Base-by-base conservation (phyloP, 2,329 filamentous ascomycete species). In the Ophiostoma himal-ulmi region DNA sequence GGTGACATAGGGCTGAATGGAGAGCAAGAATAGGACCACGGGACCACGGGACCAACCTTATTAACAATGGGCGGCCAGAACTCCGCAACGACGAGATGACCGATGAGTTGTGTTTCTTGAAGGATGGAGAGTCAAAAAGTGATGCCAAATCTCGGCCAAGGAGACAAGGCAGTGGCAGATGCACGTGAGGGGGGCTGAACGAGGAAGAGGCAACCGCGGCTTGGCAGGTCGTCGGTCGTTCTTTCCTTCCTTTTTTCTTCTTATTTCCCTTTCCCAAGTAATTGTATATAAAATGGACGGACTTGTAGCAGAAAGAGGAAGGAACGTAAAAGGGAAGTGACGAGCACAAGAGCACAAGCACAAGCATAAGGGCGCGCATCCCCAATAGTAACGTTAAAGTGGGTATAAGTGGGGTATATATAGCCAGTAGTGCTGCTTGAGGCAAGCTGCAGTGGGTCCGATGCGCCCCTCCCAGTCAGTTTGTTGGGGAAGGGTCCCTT, bases 401-500 rank as follows among this genome's bases (percentile, higher is more conserved):
- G 52, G 52, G 26, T 57, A 10, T 57, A 10, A 57, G 17, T 11
- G 17, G 60, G 8, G 14, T 22, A 14, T 1, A 6, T 11, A 1
- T 17, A 10, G 36, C 62, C 62, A 65, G 41, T 65, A 10, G n/a
- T 39, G n/a, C 13, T 13, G 11, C 60, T 36, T 34, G 22, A 22
- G 1, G 36, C 11, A 20, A 65, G 62, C 62, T 65, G 36, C 68
- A 54, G 69, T 71, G 70, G 70, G 57, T 60, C 20, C 1, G 41
- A 37, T 65, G 39, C 26, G 54, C 41, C 34, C 26, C 66, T 30
- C 44, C 20, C n/a, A 30, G 30, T 20, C 26, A 48, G 67, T 69
- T 69, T 73, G 71, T 70, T 69, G 72, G 70, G 68, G 64, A 72
- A 72, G 71, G 64, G 64, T 41, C 14, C 10, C 10, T 52, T 67